Conservation (phyloP, 306 rosid species). For the Canavalia ensiformis region DNA sequence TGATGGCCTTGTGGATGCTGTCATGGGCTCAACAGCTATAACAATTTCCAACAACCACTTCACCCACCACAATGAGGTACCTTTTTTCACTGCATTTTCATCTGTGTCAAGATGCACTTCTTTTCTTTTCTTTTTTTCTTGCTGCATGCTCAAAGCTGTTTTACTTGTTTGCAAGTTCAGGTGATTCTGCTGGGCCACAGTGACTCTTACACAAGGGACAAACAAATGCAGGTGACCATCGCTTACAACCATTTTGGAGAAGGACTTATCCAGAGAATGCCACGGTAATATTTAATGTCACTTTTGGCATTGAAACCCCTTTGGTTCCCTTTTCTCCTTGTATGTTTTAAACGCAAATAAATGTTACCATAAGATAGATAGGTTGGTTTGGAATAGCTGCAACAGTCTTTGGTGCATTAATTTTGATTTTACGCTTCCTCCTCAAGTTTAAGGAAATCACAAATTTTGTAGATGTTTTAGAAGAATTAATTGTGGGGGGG, state of each 20-base stretch:
- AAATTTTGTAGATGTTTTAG: constrained; percentile 25
- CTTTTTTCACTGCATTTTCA: constrained; percentile 28
- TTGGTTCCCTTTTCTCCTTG: constrained; percentile 22
- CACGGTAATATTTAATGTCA: constrained; percentile 67
- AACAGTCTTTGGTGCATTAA: constrained; percentile 45
- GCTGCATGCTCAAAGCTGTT: constrained; percentile 30
- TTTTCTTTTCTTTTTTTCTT: not conserved
- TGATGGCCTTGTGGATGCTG: constrained; percentile 97
- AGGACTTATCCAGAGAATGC: constrained; percentile 99
- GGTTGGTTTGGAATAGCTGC: constrained; percentile 40
- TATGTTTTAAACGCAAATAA: constrained; percentile 40
- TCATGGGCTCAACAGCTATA: constrained; percentile 95
- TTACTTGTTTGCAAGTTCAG: constrained; percentile 57
- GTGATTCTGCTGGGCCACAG: constrained; percentile 97
- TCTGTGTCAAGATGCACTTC: not conserved
- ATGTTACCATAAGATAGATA: constrained; percentile 37
- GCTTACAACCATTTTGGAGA: constrained; percentile 99
- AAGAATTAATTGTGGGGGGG: constrained; percentile 11
- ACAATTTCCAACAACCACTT: constrained; percentile 96
- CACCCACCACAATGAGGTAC: constrained; percentile 98
- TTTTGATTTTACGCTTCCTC: constrained; percentile 25
- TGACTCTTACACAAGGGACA: constrained; percentile 92
- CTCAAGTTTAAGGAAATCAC: constrained; percentile 17
- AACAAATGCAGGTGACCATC: constrained; percentile 95
- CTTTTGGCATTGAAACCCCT: constrained; percentile 36